A percentile compares a stretch with the other conserved stretches of the same genome.
Evolutionary conservation across 768 basidiomycete genomes (phyloP).

Genomic region (Macrocybe gigantea): DNA sequence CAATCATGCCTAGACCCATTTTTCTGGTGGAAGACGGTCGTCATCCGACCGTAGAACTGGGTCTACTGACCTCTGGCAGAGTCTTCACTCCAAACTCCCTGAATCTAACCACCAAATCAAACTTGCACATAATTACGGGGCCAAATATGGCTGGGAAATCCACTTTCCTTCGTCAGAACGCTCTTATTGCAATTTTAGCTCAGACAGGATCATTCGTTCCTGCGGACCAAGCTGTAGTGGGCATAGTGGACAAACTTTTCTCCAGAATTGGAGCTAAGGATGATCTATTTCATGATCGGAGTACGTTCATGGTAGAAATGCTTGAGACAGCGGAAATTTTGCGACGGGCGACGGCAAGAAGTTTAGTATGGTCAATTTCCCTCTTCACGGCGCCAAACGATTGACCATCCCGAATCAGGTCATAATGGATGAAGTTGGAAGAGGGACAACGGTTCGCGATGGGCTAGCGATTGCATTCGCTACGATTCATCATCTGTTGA

Average conservation of each 20-base stretch:
- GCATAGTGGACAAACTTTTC: conserved; percentile 87
- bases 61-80: conserved; percentile 67
- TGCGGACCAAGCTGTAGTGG: conserved; percentile 72
- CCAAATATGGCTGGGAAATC: conserved; percentile 98
- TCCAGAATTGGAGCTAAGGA: conserved; percentile 95
- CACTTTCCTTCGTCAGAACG: conserved; percentile 86
- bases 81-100: conserved; percentile 84
- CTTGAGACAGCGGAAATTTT: conserved; percentile 91
- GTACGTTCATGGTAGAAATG: conserved; percentile 99
- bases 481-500: conserved; percentile 74
- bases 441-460: conserved; percentile 90
- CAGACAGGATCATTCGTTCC: conserved; percentile 95
- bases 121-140: conserved; percentile 82
- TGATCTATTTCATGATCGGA: conserved; percentile 87
- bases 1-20: conserved; percentile 30
- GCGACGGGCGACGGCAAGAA: conserved; percentile 71
- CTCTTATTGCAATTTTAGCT: conserved; percentile 83
- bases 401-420: conserved; percentile 43
- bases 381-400: background rate
- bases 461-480: conserved; percentile 94
- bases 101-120: conserved; percentile 48
- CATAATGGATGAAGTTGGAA: conserved; percentile 99
- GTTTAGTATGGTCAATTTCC: conserved; percentile 53
- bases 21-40: conserved; percentile 76
- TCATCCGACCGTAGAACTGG: conserved; percentile 91